Base-by-base conservation (phyloP, 2,329 filamentous ascomycete genomes). In the Monilinia laxa region DNA sequence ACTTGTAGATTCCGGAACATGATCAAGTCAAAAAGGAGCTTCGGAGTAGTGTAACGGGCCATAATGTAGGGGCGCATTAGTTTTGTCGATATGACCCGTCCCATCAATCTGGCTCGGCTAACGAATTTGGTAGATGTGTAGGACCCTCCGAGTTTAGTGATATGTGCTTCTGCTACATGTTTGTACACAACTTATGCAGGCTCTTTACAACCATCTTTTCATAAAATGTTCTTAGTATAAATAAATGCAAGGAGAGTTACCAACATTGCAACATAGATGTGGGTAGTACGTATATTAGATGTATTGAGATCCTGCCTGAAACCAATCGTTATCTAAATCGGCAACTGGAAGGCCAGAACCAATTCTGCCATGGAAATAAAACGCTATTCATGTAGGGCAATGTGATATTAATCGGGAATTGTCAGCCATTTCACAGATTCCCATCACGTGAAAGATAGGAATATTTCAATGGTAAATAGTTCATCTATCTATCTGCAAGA, bases 81-180 rank as follows among this genome's bases (percentile, higher is more conserved):
- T 49, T 59, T 59, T 49, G 6, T 49, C 4, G 42, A 60, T 35
- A 5, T 35, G 31, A 35, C 31, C 31, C 31, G 31, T 35, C 7
- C 31, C 31, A 35, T 60, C 57, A 49, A 49, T 60, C 42, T 60
- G 57, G 42, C 57, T 60, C 57, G 42, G 11, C 35, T 35, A 60
- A 28, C 25, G 3, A 18, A 38, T 60, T 60, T 35, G 42, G 12
- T 3, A 35, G 42, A 47, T n/a, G 31, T 20, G 2, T 47, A 40
- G 38, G 18, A 60, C 42, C 42, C 18, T 23, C n/a, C n/a, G 18
- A 10, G 23, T 49, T 59, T n/a, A 23, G 10, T 58, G 3, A 31
- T 10, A 12, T n/a, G 23, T 35, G 31, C 31, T 35, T 59, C 31
- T 47, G 20, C n/a, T 49, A 28, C 42, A 49, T 11, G 28, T 10